These are phyloP conservation scores for Vickermania ingenoplastis DNA, from an alignment of 208 protist genomes.

Conservation along the genomic window DNA sequence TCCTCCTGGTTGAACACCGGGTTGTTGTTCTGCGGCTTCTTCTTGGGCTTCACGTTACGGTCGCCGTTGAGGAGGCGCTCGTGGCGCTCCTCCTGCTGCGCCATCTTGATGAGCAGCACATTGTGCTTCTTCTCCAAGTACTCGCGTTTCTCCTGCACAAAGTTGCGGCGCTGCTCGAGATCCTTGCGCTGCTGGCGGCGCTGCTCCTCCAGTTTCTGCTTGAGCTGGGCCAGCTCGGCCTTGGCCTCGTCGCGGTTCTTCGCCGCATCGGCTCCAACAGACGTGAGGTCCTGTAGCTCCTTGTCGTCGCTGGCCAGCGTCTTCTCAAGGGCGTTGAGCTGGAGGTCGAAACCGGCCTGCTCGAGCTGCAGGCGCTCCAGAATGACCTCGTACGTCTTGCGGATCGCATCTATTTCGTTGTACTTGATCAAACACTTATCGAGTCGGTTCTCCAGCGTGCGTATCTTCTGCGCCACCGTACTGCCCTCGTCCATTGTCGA, in stretches of 20 bases:
- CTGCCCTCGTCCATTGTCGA: constrained; percentile 52
- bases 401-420: constrained; percentile 93
- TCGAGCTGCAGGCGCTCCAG: constrained; percentile 90
- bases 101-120: constrained; percentile 44
- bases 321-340: constrained; percentile 83
- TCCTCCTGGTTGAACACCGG: constrained; percentile 49
- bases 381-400: constrained; percentile 93
- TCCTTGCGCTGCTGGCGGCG: constrained; percentile 71
- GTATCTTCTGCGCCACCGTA: constrained; percentile 87
- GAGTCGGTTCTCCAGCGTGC: constrained; percentile 91
- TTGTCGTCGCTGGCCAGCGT: constrained; percentile 83
- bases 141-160: constrained; percentile 71
- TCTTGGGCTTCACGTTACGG: constrained; percentile 8
- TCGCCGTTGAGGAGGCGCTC: constrained; percentile 9
- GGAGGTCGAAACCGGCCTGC: constrained; percentile 86
- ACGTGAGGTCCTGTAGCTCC: constrained; percentile 82
- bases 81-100: constrained; percentile 67
- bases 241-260: constrained; percentile 77
- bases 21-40: constrained; percentile 15
- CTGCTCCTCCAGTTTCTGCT: constrained; percentile 60
- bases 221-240: constrained; percentile 67
- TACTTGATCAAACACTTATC: constrained; percentile 97
- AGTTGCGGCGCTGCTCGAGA: constrained; percentile 70
- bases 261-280: constrained; percentile 77
- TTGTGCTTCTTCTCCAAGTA: constrained; percentile 54